These are phyloP conservation scores for Chondrus crispus DNA, from an alignment of 23 red algal species.

Conservation along the genomic window DNA sequence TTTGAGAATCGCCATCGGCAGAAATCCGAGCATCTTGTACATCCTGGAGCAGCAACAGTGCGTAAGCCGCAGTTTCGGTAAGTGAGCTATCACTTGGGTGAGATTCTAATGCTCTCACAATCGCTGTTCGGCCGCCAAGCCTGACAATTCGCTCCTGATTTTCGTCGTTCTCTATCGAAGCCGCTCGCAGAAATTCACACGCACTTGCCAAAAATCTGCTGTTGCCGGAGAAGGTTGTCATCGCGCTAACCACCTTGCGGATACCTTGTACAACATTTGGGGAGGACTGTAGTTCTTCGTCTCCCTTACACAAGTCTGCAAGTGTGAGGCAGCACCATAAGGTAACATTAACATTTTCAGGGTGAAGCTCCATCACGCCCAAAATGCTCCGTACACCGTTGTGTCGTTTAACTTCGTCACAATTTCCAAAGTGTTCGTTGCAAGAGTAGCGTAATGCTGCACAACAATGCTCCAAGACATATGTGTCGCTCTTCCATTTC, in stretches of 20 bases:
- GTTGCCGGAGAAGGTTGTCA: constrained; percentile 51
- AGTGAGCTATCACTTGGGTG: constrained; percentile 51
- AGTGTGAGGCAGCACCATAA: constrained; percentile 53
- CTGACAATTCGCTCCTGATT: constrained; percentile 63
- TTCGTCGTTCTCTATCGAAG: constrained; percentile 26
- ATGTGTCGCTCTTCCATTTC: constrained; percentile 48
- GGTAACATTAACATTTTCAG: constrained; percentile 55
- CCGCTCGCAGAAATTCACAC: constrained; percentile 55
- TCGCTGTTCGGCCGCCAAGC: constrained; percentile 48
- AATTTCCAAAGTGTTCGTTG: constrained; percentile 60
- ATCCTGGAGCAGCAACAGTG: constrained; percentile 47
- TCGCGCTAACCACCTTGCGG: constrained; percentile 50
- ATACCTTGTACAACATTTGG: constrained; percentile 51
- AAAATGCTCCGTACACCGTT: constrained; percentile 61
- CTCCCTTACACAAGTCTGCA: constrained; percentile 58
- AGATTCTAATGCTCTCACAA: constrained; percentile 50
- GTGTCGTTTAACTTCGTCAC: constrained; percentile 63
- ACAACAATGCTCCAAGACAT: constrained; percentile 54
- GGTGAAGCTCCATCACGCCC: constrained; percentile 53
- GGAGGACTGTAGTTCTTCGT: constrained; percentile 60
- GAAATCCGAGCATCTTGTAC: neutral
- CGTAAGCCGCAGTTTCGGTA: constrained; percentile 40
- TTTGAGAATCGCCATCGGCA: constrained; percentile 21
- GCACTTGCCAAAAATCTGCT: constrained; percentile 42
- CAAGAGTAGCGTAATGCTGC: constrained; percentile 52